Percentiles rank a stretch among this genome's conserved stretches.
phyloP scores from a whole-genome alignment of 73 alveolate species.

The Breviolum minutum region DNA sequence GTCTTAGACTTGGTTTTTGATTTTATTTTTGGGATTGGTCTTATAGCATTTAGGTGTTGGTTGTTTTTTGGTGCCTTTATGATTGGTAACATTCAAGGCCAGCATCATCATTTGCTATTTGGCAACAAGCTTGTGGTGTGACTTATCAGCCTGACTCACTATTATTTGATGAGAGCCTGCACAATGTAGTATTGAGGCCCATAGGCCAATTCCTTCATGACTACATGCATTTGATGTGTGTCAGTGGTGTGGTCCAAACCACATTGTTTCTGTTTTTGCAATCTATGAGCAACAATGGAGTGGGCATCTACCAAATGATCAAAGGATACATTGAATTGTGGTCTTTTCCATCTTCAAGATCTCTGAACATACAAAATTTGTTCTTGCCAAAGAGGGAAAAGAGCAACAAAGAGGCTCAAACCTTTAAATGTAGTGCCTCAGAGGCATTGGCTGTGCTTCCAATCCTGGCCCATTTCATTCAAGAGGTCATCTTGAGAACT shows the following conservation, averaged over 20 bases:
- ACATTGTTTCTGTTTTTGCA: neutral
- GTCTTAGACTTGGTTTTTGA: too few species aligned
- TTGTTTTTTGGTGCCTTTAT: neutral
- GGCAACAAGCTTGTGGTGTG: slow-evolving; percentile 41
- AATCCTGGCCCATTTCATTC: neutral
- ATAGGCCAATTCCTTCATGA: neutral
- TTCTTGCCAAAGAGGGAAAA: neutral
- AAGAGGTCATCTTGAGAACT: neutral
- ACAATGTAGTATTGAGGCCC: neutral
- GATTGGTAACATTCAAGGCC: too few species aligned
- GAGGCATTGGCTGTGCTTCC: neutral
- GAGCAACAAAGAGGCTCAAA: neutral
- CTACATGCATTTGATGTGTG: slow-evolving; percentile 8
- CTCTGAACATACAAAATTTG: neutral
- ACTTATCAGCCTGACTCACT: neutral
- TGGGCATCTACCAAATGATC: neutral
- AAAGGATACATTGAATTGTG: neutral
- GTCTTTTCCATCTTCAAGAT: neutral
- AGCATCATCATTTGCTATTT: neutral
- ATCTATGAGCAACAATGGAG: neutral
- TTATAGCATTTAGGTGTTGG: neutral
- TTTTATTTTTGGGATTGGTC: too few species aligned
- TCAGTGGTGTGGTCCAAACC: neutral
- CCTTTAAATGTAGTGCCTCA: neutral
- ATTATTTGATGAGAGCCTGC: neutral